Base-by-base conservation (phyloP, 2,329 filamentous ascomycete genomes). In the Pseudohalonectria lignicola region DNA sequence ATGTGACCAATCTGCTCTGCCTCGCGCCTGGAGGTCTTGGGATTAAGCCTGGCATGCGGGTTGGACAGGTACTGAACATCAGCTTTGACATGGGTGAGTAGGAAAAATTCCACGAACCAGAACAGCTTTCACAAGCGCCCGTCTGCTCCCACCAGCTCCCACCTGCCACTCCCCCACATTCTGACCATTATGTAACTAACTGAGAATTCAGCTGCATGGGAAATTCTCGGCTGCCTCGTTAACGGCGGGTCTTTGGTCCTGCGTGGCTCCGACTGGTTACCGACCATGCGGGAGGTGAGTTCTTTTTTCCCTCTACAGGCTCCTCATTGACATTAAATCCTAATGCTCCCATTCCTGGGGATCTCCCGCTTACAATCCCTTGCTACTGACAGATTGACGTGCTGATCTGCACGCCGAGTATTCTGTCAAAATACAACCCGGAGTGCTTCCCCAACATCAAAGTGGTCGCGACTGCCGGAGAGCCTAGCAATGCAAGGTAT, bases 61-160 rank as follows among this genome's bases (percentile, higher is more conserved):
- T 77, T 7, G 70, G 66, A 3, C 71, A 74, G 39, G 58, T 76
- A 6, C 57, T 77, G 30, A 76, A 70, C 43, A 66, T 78, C 32
- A 69, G 68, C 31, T 78, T 77, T 43, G 74, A 77, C 44, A 76
- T 77, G 71, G 69, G 72, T 74, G 59, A 48, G 67, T 55, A 32
- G 15, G 2, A 29, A 13, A 8, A n/a, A n/a, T n/a, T n/a, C n/a
- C n/a, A n/a, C n/a, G n/a, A n/a, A n/a, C n/a, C n/a, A n/a, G n/a
- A n/a, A n/a, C n/a, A n/a, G n/a, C n/a, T n/a, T n/a, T n/a, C n/a
- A n/a, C n/a, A n/a, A n/a, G n/a, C n/a, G n/a, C n/a, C n/a, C n/a
- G n/a, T n/a, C n/a, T n/a, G n/a, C n/a, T n/a, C n/a, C n/a, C n/a
- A n/a, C n/a, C n/a, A n/a, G n/a, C n/a, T n/a, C n/a, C n/a, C n/a